Percentiles rank a stretch among this genome's conserved stretches.
Conservation (phyloP, 257 asterid genomes). For the Scutellaria baicalensis region DNA sequence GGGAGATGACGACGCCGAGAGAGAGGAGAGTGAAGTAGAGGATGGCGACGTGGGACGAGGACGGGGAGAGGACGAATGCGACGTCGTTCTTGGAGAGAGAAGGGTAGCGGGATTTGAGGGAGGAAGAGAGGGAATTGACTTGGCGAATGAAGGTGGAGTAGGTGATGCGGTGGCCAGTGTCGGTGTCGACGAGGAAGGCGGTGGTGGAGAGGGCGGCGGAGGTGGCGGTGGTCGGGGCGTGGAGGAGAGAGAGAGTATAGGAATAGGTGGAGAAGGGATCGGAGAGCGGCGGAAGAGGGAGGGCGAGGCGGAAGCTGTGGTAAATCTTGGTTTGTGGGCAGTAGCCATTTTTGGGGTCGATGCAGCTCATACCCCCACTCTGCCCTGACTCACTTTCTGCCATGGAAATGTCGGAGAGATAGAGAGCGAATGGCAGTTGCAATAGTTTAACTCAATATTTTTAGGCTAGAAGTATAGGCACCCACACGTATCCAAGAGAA, state of each 20-base stretch:
- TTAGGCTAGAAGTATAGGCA: too few species aligned
- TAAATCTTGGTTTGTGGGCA: conserved; percentile 41
- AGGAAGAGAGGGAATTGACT: conserved; percentile 44
- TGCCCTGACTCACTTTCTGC: conserved; percentile 16
- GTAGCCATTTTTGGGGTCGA: conserved; percentile 48
- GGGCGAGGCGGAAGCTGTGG: conserved; percentile 48
- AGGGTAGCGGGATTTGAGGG: conserved; percentile 32
- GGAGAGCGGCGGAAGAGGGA: conserved; percentile 47
- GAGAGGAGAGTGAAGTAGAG: conserved; percentile 79
- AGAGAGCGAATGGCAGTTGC: too few species aligned
- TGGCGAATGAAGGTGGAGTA: conserved; percentile 56
- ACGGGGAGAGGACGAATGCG: conserved; percentile 69
- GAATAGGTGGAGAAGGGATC: conserved; percentile 46
- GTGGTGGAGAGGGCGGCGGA: conserved; percentile 46
- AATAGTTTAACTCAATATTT: too few species aligned
- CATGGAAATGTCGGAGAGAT: conserved; percentile 12
- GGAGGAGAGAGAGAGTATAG: conserved; percentile 55
- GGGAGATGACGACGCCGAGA: conserved; percentile 65
- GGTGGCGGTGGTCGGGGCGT: conserved; percentile 31
- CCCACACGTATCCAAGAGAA: too few species aligned
- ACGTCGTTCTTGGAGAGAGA: conserved; percentile 49
- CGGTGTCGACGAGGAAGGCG: conserved; percentile 63
- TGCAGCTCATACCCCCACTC: background rate
- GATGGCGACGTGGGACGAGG: conserved; percentile 58
- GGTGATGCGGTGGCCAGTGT: conserved; percentile 36